Evolutionary conservation across 345 rosid genomes (phyloP).

Genomic region (Excoecaria agallocha): DNA sequence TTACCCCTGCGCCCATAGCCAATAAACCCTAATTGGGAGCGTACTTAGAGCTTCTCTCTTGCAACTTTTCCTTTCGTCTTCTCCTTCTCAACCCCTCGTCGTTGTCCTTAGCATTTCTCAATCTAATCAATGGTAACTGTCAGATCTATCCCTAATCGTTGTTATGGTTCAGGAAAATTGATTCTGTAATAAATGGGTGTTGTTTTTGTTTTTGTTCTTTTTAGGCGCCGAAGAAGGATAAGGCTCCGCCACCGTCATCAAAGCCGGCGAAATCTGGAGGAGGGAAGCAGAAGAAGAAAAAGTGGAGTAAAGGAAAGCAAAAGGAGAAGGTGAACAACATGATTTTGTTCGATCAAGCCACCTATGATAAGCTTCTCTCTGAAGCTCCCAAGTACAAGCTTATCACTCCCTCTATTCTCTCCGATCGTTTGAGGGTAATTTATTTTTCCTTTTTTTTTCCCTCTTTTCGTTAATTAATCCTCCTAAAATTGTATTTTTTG

Average conservation of each 20-base stretch:
- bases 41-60: neutral
- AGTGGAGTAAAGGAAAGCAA: constrained; percentile 38
- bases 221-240: constrained; percentile 56
- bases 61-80: too few relatives aligned
- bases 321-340: constrained; percentile 39
- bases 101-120: neutral
- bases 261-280: constrained; percentile 58
- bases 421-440: constrained; percentile 31
- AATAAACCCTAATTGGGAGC: neutral
- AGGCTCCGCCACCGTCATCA: constrained; percentile 52
- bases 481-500: too few relatives aligned
- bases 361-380: constrained; percentile 32
- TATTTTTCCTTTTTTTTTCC: too few relatives aligned
- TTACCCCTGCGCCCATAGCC: too few relatives aligned
- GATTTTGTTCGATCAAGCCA: constrained; percentile 31
- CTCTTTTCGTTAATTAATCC: neutral
- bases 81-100: neutral
- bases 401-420: constrained; percentile 32
- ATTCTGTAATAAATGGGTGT: neutral
- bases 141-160: neutral
- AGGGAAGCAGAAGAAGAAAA: constrained; percentile 58
- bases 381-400: constrained; percentile 35
- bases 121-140: neutral
- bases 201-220: neutral
- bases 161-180: neutral